phyloP scores from a whole-genome alignment of 2,329 filamentous ascomycete species.

The Tolypocladium album region DNA sequence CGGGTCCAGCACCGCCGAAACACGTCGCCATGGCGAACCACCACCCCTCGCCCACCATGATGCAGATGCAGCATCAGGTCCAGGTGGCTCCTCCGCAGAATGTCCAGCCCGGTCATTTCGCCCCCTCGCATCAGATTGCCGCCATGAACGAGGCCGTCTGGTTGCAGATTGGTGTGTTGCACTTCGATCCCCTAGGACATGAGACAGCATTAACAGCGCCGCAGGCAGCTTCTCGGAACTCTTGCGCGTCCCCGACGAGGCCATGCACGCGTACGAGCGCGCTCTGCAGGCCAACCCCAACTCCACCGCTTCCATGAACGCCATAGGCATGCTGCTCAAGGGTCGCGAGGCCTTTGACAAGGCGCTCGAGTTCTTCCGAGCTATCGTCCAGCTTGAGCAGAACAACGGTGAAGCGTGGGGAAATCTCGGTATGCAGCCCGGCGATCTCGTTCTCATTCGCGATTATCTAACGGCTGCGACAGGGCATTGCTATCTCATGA shows the following conservation, averaged over 20 bases:
- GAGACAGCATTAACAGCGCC: slow-evolving; percentile 2
- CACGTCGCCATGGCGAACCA: slow-evolving; percentile 56
- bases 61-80: slow-evolving; percentile 53
- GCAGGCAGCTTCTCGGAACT: slow-evolving; percentile 77
- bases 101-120: slow-evolving; percentile 45
- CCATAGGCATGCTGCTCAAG: slow-evolving; percentile 83
- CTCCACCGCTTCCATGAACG: slow-evolving; percentile 86
- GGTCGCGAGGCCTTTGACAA: slow-evolving; percentile 90
- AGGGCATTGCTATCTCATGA: slow-evolving; percentile 99
- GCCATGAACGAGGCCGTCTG: slow-evolving; percentile 79
- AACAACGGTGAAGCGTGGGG: slow-evolving; percentile 95
- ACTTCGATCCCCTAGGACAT: background rate
- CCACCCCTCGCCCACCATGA: slow-evolving; percentile 71
- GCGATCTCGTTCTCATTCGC: slow-evolving; percentile 12
- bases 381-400: slow-evolving; percentile 79
- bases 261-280: slow-evolving; percentile 82
- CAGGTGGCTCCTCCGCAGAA: slow-evolving; percentile 46
- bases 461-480: slow-evolving; percentile 8
- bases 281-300: slow-evolving; percentile 79
- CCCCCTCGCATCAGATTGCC: slow-evolving; percentile 63
- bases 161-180: slow-evolving; percentile 75
- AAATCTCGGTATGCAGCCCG: slow-evolving; percentile 61
- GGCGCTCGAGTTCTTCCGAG: slow-evolving; percentile 85
- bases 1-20: slow-evolving; percentile 1
- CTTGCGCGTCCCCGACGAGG: slow-evolving; percentile 79